Evolutionary conservation across 78 protist genomes (phyloP).

Genomic region (Isochrysis galbana): DNA sequence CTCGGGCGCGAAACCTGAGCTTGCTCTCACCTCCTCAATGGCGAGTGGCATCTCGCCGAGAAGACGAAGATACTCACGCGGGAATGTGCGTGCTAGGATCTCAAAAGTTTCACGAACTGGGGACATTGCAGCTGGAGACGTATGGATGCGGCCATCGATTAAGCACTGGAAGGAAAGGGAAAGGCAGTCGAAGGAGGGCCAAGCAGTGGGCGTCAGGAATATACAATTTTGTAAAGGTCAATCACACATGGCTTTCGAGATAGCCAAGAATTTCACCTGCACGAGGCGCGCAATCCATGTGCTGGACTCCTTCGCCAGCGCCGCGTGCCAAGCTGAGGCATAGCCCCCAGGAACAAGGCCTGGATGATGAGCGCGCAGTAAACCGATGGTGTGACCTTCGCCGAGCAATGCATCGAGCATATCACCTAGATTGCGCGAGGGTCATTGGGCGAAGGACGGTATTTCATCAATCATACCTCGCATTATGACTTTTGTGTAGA

Average conservation of each 20-base stretch:
- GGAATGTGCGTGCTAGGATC: neutral
- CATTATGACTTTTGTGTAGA: no score
- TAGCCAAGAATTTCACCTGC: no score
- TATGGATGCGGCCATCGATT: neutral
- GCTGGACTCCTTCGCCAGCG: neutral
- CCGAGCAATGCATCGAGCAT: neutral
- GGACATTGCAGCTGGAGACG: neutral
- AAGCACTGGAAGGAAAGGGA: neutral
- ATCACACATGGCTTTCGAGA: no score
- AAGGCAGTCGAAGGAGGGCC: neutral
- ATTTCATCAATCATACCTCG: no score
- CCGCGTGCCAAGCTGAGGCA: neutral
- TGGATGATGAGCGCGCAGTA: neutral
- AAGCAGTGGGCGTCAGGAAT: no score
- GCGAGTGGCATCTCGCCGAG: neutral
- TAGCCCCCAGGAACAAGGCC: neutral
- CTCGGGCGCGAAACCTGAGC: no score
- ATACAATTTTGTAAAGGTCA: no score
- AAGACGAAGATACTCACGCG: neutral
- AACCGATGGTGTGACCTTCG: neutral
- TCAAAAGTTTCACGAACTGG: neutral
- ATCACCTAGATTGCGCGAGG: no score
- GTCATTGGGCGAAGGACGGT: no score
- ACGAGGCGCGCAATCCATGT: neutral
- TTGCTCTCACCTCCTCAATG: no score